Percentiles rank a stretch among this genome's conserved stretches.
Conservation (phyloP, 1,284 basidiomycete species). For the Ceratobasidium sp. region DNA sequence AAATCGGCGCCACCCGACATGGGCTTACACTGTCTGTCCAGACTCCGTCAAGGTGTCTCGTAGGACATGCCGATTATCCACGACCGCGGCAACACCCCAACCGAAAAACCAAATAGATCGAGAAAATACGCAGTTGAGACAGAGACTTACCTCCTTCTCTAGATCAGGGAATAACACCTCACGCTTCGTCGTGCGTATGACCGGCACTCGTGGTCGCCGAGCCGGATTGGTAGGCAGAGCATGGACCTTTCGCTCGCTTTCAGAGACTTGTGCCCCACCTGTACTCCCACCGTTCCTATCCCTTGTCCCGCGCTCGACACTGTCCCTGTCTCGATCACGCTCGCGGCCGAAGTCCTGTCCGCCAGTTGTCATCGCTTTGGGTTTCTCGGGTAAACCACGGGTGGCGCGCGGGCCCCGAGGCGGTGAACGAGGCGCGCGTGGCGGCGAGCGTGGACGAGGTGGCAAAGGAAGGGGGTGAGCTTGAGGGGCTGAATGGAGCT, state of each 20-base stretch:
- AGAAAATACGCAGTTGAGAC: not conserved
- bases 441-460: conserved; percentile 31
- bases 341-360: conserved; percentile 9
- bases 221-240: conserved; percentile 7
- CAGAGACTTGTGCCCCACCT: not conserved
- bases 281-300: conserved; percentile 12
- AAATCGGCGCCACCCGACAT: conserved; percentile 3
- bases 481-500: not conserved
- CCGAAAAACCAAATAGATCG: not conserved
- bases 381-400: conserved; percentile 8
- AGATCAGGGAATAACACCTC: conserved; percentile 26
- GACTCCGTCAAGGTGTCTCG: not conserved
- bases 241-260: conserved; percentile 16
- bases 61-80: not conserved
- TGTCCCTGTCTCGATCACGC: conserved; percentile 20
- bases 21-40: not conserved
- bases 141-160: conserved; percentile 32
- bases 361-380: not conserved
- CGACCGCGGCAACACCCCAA: not conserved
- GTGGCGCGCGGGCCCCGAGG: conserved; percentile 30
- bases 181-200: conserved; percentile 11
- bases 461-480: conserved; percentile 15
- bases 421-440: conserved; percentile 14
- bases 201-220: conserved; percentile 7
- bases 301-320: conserved; percentile 8